phyloP scores from a whole-genome alignment of 176 grass and related monocot species.

The Avena eriantha region DNA sequence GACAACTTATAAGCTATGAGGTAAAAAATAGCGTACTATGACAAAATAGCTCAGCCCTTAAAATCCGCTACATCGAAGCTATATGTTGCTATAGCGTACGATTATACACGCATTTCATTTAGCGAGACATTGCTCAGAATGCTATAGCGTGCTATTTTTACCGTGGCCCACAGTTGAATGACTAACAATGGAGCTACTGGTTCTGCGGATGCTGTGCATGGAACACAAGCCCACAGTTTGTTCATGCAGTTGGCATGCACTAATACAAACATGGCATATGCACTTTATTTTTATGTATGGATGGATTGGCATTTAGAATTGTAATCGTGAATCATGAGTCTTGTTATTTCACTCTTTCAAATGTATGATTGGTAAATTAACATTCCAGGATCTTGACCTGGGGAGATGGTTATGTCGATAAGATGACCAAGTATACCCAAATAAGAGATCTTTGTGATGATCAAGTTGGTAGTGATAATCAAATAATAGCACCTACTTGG shows the following conservation, averaged over 20 bases:
- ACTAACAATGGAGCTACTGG: slow-evolving; percentile 10
- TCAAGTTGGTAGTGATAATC: slow-evolving; percentile 10
- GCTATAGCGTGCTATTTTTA: too few species aligned
- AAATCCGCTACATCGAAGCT: too few species aligned
- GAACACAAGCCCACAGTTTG: not conserved
- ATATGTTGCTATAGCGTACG: too few species aligned
- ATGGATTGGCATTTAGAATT: slow-evolving; percentile 22
- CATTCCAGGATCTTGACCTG: slow-evolving; percentile 67
- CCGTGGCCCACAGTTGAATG: not conserved
- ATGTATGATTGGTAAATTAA: slow-evolving; percentile 39
- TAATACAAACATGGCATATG: not conserved
- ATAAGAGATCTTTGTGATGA: slow-evolving; percentile 30
- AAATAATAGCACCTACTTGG: slow-evolving; percentile 40
- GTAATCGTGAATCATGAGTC: not conserved
- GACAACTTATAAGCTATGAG: not conserved
- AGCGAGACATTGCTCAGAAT: too few species aligned
- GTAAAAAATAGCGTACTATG: too few species aligned
- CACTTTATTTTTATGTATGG: slow-evolving; percentile 4
- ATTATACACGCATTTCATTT: too few species aligned
- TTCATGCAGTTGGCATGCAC: not conserved
- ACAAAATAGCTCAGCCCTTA: too few species aligned
- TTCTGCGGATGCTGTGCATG: not conserved
- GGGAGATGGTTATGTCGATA: slow-evolving; percentile 60
- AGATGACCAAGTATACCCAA: slow-evolving; percentile 16
- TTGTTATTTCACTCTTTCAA: slow-evolving; percentile 21